Percentiles rank a stretch among this genome's conserved stretches.
Evolutionary conservation across 2,329 filamentous ascomycete genomes (phyloP).

Genomic region (Pseudogymnoascus sp.): DNA sequence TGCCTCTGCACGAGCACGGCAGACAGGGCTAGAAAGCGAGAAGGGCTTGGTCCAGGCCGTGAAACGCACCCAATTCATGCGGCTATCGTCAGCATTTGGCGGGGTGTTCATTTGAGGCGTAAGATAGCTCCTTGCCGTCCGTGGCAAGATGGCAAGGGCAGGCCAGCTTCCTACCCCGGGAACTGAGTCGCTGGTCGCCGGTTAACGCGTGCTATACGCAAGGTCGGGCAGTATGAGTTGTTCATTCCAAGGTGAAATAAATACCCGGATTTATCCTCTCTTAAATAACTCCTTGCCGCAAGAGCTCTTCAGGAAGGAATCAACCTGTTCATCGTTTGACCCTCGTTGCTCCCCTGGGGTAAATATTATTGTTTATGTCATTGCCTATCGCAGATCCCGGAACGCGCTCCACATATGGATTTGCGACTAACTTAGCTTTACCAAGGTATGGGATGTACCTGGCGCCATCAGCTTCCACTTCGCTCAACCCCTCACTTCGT

Average conservation of each 20-base stretch:
- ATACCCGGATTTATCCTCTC: neutral
- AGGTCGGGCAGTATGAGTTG: neutral
- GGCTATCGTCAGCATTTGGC: conserved; percentile 2
- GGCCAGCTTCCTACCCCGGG: neutral
- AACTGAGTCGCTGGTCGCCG: neutral
- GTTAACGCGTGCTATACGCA: neutral
- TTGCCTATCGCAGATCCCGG: neutral
- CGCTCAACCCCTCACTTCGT: conserved; percentile 5
- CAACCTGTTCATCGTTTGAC: neutral
- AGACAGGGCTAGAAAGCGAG: neutral
- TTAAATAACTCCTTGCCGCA: neutral
- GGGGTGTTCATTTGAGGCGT: neutral
- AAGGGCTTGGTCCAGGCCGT: conserved; percentile 6
- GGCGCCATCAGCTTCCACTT: conserved; percentile 2
- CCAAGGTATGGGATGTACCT: conserved; percentile 1
- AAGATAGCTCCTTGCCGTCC: neutral
- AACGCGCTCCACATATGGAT: conserved; percentile 9
- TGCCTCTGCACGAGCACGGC: neutral
- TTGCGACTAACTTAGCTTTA: conserved; percentile 6
- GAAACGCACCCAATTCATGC: neutral
- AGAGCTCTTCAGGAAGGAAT: neutral
- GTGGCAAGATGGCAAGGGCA: neutral
- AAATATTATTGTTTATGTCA: conserved; percentile 9
- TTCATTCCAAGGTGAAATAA: neutral
- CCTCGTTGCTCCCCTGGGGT: neutral